Evolutionary conservation across 2,329 filamentous ascomycete species (phyloP), one percentile per base, ranked within the genome.

Genomic region (Ceratocystiopsis brevicomis): DNA sequence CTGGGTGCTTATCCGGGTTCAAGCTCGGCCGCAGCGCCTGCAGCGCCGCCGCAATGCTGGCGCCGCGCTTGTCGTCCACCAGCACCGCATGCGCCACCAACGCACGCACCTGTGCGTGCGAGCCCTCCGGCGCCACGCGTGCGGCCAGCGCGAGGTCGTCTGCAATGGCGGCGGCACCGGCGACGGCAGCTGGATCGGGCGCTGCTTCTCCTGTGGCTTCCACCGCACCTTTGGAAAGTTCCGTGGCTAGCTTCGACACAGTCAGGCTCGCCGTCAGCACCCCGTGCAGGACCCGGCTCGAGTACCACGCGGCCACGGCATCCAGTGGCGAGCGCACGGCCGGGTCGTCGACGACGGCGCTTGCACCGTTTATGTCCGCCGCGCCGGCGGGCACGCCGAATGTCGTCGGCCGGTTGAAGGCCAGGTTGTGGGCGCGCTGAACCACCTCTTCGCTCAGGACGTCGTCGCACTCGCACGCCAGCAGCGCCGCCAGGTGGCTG

Each of bases 291-390:
- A 74, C 67, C 44, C 79, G 68, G 49, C 76, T 84, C 0, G 87
- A 92, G 65, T 78, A 90, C 87, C 87, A 95, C 2, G 87, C 84
- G 8, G 87, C 84, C 42, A 95, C 74, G 13, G 85, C 86, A 58
- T 95, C 88, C 50, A 95, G 72, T 0, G 87, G 84, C 16, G 84
- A 90, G 42, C 81, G 76, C 47, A 95, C 82, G 3, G 85, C 79
- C 42, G 76, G 74, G 53, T 95, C 88, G 46, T 90, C 81, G 3
- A 90, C 81, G 1, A 94, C 84, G 6, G 73, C 69, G 55, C 92
- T 81, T 68, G 92, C 81, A 40, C 81, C 76, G 42, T 79, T 75
- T 49, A 83, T 79, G 18, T 68, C 65, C 3, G 76, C 70, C 11
- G 13, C 39, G 17, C 67, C 64, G 3, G 69, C 65, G 38, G 68